A percentile compares a stretch with the other conserved stretches of the same genome.
Evolutionary conservation across 2,329 filamentous ascomycete species (phyloP).

Genomic region (Colletotrichum cordylinicola): DNA sequence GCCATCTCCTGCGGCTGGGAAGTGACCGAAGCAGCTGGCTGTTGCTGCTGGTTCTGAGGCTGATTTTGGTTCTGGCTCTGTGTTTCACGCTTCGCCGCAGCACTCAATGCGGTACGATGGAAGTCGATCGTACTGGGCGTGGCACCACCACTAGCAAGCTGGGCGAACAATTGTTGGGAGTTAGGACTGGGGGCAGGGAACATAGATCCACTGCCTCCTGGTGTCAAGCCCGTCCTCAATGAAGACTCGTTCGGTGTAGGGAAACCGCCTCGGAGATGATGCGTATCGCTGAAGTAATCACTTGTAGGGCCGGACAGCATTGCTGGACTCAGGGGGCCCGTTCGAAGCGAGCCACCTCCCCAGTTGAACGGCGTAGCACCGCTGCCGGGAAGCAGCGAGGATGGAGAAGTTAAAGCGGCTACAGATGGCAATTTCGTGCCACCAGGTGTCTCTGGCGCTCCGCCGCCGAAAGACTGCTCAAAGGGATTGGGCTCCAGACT

Average conservation of each 20-base stretch:
- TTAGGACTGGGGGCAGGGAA: slow-evolving; percentile 92
- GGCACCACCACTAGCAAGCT: slow-evolving; percentile 78
- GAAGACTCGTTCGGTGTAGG: slow-evolving; percentile 97
- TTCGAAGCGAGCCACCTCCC: slow-evolving; percentile 83
- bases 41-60: slow-evolving; percentile 26
- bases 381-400: slow-evolving; percentile 76
- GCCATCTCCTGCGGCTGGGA: slow-evolving; percentile 32
- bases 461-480: slow-evolving; percentile 85
- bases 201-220: slow-evolving; percentile 95
- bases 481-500: slow-evolving; percentile 94
- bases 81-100: slow-evolving; percentile 68
- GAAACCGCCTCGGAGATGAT: slow-evolving; percentile 81
- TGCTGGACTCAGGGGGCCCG: slow-evolving; percentile 92
- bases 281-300: slow-evolving; percentile 88
- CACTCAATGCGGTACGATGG: slow-evolving; percentile 88
- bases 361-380: slow-evolving; percentile 80
- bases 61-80: slow-evolving; percentile 45
- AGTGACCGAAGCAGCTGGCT: slow-evolving; percentile 23
- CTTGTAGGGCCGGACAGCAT: slow-evolving; percentile 89
- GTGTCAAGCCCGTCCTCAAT: slow-evolving; percentile 87
- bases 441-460: slow-evolving; percentile 79
- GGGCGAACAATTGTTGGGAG: slow-evolving; percentile 76
- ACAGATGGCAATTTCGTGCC: slow-evolving; percentile 86
- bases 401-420: slow-evolving; percentile 88
- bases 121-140: slow-evolving; percentile 94